These are phyloP conservation scores for Daldinia caldariorum DNA, from an alignment of 495 filamentous ascomycete species.

Conservation along the genomic window DNA sequence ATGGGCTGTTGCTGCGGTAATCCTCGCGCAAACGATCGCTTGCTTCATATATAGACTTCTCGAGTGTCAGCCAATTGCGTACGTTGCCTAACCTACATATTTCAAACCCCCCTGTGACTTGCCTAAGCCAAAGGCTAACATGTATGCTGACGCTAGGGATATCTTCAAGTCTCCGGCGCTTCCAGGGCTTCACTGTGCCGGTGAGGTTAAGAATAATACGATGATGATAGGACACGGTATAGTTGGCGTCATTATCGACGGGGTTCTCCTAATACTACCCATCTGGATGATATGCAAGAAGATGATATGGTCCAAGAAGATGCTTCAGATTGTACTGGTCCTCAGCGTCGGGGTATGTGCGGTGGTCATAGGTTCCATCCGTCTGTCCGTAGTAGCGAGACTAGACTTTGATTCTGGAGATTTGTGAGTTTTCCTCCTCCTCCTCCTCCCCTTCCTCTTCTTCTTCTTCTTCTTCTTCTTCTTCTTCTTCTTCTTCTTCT, in stretches of 20 bases:
- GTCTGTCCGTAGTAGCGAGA: constrained; percentile 36
- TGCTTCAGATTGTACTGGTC: constrained; percentile 46
- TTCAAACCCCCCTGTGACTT: background rate
- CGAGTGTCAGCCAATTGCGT: constrained; percentile 41
- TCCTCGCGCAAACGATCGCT: constrained; percentile 35
- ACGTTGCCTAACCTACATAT: constrained; percentile 1
- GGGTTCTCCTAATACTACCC: constrained; percentile 44
- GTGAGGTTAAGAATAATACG: constrained; percentile 10
- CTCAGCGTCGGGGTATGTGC: constrained; percentile 48
- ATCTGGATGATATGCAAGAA: constrained; percentile 49
- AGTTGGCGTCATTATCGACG: constrained; percentile 44
- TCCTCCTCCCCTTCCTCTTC: no score
- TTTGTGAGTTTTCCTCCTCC: constrained; percentile 24
- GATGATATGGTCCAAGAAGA: constrained; percentile 47
- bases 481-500: no score
- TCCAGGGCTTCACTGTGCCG: constrained; percentile 34
- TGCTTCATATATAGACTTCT: constrained; percentile 38
- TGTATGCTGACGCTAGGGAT: constrained; percentile 5
- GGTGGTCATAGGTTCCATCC: constrained; percentile 44
- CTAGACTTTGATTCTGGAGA: constrained; percentile 20
- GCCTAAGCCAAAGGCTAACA: background rate
- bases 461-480: no score
- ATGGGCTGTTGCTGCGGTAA: constrained; percentile 28
- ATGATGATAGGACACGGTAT: constrained; percentile 42
- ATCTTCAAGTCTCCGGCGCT: constrained; percentile 15